Percentiles rank a stretch among this genome's conserved stretches.
These are phyloP conservation scores for Coleophoma cylindrospora DNA, from an alignment of 2,329 filamentous ascomycete genomes.

Conservation along the genomic window DNA sequence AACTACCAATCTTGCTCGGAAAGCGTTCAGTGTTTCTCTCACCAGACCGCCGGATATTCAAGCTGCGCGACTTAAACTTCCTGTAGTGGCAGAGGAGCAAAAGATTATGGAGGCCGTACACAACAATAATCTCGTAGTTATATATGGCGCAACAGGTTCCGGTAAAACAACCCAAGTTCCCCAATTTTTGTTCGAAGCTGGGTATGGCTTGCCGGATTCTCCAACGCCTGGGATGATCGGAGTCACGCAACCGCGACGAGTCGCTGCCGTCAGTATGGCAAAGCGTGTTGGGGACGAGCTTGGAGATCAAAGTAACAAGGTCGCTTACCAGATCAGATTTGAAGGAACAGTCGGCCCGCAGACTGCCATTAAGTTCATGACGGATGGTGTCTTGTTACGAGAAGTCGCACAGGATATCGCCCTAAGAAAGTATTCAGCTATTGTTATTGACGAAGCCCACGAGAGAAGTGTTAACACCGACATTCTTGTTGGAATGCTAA, in stretches of 20 bases:
- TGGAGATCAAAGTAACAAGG: slow-evolving; percentile 67
- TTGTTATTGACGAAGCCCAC: slow-evolving; percentile 95
- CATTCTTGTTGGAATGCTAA: slow-evolving; percentile 95
- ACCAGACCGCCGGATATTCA: slow-evolving; percentile 70
- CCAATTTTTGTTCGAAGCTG: slow-evolving; percentile 91
- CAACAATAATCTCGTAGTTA: slow-evolving; percentile 82
- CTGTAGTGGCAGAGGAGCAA: slow-evolving; percentile 92
- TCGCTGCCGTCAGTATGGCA: slow-evolving; percentile 95
- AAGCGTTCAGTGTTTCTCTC: slow-evolving; percentile 72
- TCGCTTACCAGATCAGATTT: slow-evolving; percentile 93
- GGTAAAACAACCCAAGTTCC: slow-evolving; percentile 98
- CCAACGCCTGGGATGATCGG: slow-evolving; percentile 89
- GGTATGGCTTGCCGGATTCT: slow-evolving; percentile 74
- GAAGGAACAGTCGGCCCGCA: slow-evolving; percentile 76
- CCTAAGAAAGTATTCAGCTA: slow-evolving; percentile 83
- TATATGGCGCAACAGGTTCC: slow-evolving; percentile 93
- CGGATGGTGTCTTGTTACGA: slow-evolving; percentile 88
- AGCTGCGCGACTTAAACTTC: slow-evolving; percentile 70
- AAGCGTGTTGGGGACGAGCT: slow-evolving; percentile 85
- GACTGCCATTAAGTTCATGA: slow-evolving; percentile 98
- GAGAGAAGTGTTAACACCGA: slow-evolving; percentile 97
- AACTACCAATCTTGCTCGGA: slow-evolving; percentile 56
- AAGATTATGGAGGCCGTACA: slow-evolving; percentile 97
- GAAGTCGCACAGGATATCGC: slow-evolving; percentile 89
- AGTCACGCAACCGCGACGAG: slow-evolving; percentile 88